Base-by-base conservation (phyloP, 2,329 filamentous ascomycete genomes). In the Didymella glomerata region DNA sequence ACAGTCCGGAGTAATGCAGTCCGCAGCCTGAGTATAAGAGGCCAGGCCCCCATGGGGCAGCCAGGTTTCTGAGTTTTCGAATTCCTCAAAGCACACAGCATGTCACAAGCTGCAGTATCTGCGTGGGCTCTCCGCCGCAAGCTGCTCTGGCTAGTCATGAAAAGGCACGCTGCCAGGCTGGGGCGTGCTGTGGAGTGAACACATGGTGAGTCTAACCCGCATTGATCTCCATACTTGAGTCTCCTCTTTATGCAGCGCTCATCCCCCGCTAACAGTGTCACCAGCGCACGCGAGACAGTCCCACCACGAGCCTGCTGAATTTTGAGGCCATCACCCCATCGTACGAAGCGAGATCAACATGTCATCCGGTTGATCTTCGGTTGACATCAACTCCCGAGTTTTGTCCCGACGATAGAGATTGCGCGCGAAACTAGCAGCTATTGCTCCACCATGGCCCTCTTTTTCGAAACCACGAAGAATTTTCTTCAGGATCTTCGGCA, bases 401-500 rank as follows among this genome's bases (percentile, higher is more conserved):
- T 51, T 60, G 28, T 56, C 40, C 59, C 54, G 61, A 51, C 27
- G 32, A 57, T 51, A 66, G 40, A 62, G 47, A 62, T 54, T 63
- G 54, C 49, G 24, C n/a, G 47, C 48, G 51, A 55, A 59, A 49
- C 54, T 57, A 53, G 48, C 50, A 59, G 18, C 27, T 16, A 25
- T 9, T 36, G 53, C 52, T 63, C 67, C 67, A 66, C 67, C 38
- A 34, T 11, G 67, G 52, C 61, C 67, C 68, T 62, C 62, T 65
- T 67, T 68, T 68, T 62, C 60, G 54, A 57, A 57, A 60, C 61
- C 57, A 64, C 59, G 60, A 62, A 50, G 60, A 61, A 49, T 60
- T 57, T 63, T 63, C 50, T 34, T 58, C 57, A 61, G 48, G 57
- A 48, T 54, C 62, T 60, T 62, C 54, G 42, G 40, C 54, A 42